Percentiles rank a stretch among this genome's conserved stretches.
Conservation (phyloP, 352 stramenopile genomes). For the Pythium inflatum region DNA sequence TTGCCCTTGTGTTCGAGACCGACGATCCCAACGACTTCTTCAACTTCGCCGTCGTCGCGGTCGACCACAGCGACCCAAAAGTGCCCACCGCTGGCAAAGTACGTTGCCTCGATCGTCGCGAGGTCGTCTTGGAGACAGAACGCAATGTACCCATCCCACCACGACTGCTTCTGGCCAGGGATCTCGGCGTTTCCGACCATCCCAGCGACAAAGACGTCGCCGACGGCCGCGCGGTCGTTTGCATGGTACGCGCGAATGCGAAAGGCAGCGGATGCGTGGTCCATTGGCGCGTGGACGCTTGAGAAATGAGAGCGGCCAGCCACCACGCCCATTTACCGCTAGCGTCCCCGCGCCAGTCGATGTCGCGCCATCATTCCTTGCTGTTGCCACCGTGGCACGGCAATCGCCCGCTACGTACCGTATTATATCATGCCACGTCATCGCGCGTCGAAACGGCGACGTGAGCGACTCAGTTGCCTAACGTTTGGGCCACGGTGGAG, state of each 20-base stretch:
- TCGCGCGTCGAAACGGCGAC: too few relatives aligned
- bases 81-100: conserved; percentile 45
- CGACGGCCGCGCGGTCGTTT: conserved; percentile 17
- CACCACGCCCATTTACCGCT: too few relatives aligned
- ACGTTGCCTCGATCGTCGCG: conserved; percentile 41
- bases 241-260: conserved; percentile 32
- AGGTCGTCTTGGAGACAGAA: conserved; percentile 39
- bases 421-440: too few relatives aligned
- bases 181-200: conserved; percentile 14
- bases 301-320: too few relatives aligned
- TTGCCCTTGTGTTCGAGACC: conserved; percentile 36
- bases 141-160: conserved; percentile 29
- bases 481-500: too few relatives aligned
- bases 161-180: neutral
- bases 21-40: conserved; percentile 35
- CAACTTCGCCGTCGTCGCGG: conserved; percentile 9
- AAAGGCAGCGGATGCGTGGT: too few relatives aligned
- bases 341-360: too few relatives aligned
- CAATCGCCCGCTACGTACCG: too few relatives aligned
- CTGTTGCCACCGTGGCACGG: too few relatives aligned
- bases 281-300: too few relatives aligned
- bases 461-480: too few relatives aligned
- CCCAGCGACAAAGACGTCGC: conserved; percentile 29
- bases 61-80: conserved; percentile 50
- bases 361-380: too few relatives aligned